Conservation (phyloP, 2,329 filamentous ascomycete species). For the Microdochium paspali region DNA sequence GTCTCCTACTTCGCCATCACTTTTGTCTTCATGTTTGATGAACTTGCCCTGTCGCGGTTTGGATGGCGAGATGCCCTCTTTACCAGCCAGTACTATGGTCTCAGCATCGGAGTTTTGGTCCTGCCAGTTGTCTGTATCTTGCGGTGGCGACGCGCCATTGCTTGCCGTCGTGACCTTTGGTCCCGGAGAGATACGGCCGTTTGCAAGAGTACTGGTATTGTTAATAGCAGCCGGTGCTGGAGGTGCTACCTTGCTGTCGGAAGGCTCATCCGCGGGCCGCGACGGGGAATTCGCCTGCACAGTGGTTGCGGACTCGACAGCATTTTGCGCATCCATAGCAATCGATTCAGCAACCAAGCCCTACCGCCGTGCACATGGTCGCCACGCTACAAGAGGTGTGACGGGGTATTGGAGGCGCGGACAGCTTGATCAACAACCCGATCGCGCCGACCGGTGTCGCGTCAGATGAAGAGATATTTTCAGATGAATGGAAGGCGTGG, state of each 20-base stretch:
- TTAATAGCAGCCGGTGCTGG: not conserved
- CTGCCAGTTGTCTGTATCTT: conserved; percentile 31
- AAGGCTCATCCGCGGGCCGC: conserved; percentile 27
- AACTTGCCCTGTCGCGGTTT: conserved; percentile 46
- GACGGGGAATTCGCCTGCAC: conserved; percentile 47
- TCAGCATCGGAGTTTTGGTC: conserved; percentile 64
- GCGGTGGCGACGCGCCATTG: conserved; percentile 12
- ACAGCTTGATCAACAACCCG: not conserved
- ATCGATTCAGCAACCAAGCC: conserved; percentile 41
- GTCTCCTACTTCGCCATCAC: conserved; percentile 41
- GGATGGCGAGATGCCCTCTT: conserved; percentile 54
- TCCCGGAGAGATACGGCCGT: not conserved
- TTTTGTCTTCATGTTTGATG: conserved; percentile 55
- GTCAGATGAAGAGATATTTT: not conserved
- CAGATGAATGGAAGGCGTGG: too few species aligned
- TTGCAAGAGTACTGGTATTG: not conserved
- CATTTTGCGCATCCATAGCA: conserved; percentile 63
- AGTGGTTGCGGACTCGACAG: conserved; percentile 51
- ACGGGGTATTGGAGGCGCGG: not conserved
- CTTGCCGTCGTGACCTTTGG: conserved; percentile 16
- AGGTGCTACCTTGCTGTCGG: conserved; percentile 10
- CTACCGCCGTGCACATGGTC: conserved; percentile 35
- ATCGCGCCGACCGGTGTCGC: not conserved
- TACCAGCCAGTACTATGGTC: conserved; percentile 59
- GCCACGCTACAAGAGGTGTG: not conserved